Evolutionary conservation across 495 filamentous ascomycete genomes (phyloP).

Genomic region (Xylaria bambusicola): DNA sequence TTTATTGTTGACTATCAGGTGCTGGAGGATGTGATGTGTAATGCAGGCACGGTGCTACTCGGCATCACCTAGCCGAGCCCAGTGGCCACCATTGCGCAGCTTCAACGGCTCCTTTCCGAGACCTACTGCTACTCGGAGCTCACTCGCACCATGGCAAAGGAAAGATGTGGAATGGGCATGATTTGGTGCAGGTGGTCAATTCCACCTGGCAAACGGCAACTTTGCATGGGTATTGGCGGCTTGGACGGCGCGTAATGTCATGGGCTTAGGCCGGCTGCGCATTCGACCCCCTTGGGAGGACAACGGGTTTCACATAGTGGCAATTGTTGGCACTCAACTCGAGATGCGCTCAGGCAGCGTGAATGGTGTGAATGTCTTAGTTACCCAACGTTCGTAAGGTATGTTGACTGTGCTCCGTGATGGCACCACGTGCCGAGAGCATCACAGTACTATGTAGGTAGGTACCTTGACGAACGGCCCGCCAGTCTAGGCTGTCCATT

Average conservation of each 20-base stretch:
- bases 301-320: neutral
- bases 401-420: too few species aligned
- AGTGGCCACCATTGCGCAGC: neutral
- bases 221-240: neutral
- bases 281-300: constrained; percentile 9
- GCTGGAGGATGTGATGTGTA: neutral
- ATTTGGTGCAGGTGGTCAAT: neutral
- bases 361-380: constrained; percentile 10
- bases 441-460: too few species aligned
- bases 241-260: constrained; percentile 15
- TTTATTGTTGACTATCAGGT: neutral
- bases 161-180: constrained; percentile 5
- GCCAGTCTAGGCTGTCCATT: constrained; percentile 1
- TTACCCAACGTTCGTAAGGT: too few species aligned
- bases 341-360: too few species aligned
- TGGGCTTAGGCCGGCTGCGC: neutral
- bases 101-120: neutral
- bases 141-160: neutral
- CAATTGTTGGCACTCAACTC: too few species aligned
- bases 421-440: too few species aligned
- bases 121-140: neutral
- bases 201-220: constrained; percentile 15
- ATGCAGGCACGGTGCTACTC: constrained; percentile 4
- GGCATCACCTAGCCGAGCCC: constrained; percentile 10
- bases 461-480: constrained; percentile 1